phyloP scores from a whole-genome alignment of 2,329 filamentous ascomycete genomes.

The Paraphaeosphaeria sporulosa region DNA sequence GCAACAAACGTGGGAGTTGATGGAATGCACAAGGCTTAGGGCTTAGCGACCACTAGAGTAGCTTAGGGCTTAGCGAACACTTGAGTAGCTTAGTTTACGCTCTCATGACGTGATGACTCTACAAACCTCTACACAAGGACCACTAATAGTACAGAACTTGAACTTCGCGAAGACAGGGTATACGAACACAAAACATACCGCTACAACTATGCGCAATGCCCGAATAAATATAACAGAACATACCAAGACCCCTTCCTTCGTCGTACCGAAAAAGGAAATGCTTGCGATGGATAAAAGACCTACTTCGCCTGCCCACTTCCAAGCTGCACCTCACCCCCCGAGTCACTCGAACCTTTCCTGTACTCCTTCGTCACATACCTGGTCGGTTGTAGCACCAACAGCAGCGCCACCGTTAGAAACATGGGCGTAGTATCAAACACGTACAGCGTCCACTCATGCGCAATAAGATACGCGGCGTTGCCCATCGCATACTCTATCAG shows the following conservation, averaged over 20 bases:
- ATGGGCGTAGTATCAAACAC: conserved; percentile 58
- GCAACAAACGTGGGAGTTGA: neutral
- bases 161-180: neutral
- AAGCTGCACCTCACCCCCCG: conserved; percentile 16
- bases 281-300: conserved; percentile 13
- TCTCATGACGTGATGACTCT: conserved; percentile 6
- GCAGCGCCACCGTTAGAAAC: conserved; percentile 52
- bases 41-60: neutral
- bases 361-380: conserved; percentile 25
- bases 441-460: conserved; percentile 56
- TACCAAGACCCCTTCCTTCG: neutral
- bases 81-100: conserved; percentile 1
- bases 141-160: neutral
- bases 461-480: conserved; percentile 54
- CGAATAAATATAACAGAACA: neutral
- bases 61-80: neutral
- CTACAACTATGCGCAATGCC: neutral
- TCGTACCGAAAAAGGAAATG: conserved; percentile 2
- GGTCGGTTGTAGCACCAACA: conserved; percentile 38
- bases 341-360: conserved; percentile 7
- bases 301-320: conserved; percentile 6
- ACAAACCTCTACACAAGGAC: neutral
- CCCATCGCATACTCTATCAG: conserved; percentile 60
- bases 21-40: neutral
- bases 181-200: neutral